phyloP scores from a whole-genome alignment of 345 rosid species.

The Melastoma malabathricum region DNA sequence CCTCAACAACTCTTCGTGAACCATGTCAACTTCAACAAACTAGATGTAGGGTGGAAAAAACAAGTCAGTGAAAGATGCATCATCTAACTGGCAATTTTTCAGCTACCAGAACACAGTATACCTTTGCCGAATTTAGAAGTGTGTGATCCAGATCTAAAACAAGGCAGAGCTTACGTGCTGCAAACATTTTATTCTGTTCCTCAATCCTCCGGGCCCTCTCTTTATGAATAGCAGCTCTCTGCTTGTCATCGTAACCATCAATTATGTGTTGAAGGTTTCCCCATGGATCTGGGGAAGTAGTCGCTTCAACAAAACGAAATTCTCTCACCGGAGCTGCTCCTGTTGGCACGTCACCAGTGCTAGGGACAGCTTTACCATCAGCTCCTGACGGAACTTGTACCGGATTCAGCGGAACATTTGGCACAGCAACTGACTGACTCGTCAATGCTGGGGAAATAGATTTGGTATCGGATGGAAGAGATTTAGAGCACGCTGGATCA shows the following conservation, averaged over 20 bases:
- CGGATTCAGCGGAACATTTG: conserved; percentile 25
- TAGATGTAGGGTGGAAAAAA: conserved; percentile 13
- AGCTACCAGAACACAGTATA: conserved; percentile 8
- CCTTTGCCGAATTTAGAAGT: conserved; percentile 98
- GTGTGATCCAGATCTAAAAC: conserved; percentile 97
- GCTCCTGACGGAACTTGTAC: conserved; percentile 18
- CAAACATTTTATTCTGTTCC: conserved; percentile 93
- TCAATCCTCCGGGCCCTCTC: conserved; percentile 89
- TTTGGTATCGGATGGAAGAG: conserved; percentile 25
- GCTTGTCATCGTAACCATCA: conserved; percentile 76
- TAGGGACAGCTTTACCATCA: conserved; percentile 23
- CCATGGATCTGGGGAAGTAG: conserved; percentile 55
- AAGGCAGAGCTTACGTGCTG: conserved; percentile 76
- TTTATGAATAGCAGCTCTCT: conserved; percentile 81
- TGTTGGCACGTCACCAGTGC: conserved; percentile 19
- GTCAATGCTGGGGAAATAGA: conserved; percentile 44
- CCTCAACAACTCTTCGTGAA: conserved; percentile 74
- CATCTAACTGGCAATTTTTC: neutral
- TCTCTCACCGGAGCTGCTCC: conserved; percentile 23
- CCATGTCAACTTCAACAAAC: conserved; percentile 78
- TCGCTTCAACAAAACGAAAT: conserved; percentile 20
- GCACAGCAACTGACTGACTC: conserved; percentile 22
- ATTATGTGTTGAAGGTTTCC: conserved; percentile 84
- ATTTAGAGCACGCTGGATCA: conserved; percentile 21
- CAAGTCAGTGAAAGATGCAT: neutral